A percentile compares a stretch with the other conserved stretches of the same genome.
Conservation (phyloP, 345 rosid species). For the Crucihimalaya himalaica region DNA sequence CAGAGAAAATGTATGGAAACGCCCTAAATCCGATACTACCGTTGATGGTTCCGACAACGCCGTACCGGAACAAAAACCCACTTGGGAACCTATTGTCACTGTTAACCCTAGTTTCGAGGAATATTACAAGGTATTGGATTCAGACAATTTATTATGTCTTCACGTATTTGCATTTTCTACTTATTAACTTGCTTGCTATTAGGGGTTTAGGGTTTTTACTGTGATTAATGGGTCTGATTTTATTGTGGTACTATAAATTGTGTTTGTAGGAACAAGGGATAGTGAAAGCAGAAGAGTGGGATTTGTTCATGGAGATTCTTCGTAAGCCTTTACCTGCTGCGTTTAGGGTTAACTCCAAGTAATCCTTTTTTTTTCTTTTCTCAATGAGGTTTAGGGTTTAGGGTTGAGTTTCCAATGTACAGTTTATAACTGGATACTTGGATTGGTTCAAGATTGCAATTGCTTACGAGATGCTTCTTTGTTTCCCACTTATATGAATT, state of each 20-base stretch:
- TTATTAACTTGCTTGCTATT: neutral
- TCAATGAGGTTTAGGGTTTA: slow-evolving; percentile 17
- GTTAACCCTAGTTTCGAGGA: slow-evolving; percentile 79
- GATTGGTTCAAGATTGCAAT: neutral
- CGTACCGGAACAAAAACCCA: slow-evolving; percentile 25
- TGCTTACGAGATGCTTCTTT: neutral
- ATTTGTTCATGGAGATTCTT: slow-evolving; percentile 63
- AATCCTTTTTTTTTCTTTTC: neutral
- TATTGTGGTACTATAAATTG: neutral
- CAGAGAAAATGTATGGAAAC: slow-evolving; percentile 93
- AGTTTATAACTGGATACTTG: neutral
- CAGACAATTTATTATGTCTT: neutral
- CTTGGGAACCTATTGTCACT: slow-evolving; percentile 48
- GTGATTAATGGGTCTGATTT: neutral
- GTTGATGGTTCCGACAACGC: slow-evolving; percentile 42
- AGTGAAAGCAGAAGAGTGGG: slow-evolving; percentile 80
- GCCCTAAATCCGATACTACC: slow-evolving; percentile 59
- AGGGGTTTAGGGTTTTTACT: neutral
- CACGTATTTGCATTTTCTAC: neutral
- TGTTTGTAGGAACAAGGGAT: slow-evolving; percentile 66
- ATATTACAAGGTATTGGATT: slow-evolving; percentile 70
- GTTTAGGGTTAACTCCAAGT: slow-evolving; percentile 89
- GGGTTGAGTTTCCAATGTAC: neutral
- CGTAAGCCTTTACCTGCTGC: slow-evolving; percentile 85
- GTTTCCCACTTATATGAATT: slow-evolving; percentile 18